phyloP scores from a whole-genome alignment of 2,329 filamentous ascomycete genomes.

The Pseudogymnoascus sp. region DNA sequence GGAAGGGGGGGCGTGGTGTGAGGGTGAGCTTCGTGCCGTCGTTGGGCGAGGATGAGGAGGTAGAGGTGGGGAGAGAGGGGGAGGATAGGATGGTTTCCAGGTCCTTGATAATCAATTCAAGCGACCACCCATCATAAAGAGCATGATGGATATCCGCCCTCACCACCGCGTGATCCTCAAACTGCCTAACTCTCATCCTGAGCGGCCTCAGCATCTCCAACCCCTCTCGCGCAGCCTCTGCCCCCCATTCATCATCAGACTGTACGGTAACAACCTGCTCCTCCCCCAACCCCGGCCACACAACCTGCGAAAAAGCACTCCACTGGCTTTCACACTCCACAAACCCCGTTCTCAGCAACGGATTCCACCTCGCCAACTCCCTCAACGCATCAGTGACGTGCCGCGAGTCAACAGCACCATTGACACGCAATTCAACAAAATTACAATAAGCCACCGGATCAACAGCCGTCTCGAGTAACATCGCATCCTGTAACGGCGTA shows the following conservation, averaged over 20 bases:
- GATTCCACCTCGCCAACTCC: constrained; percentile 46
- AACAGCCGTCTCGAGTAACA: constrained; percentile 66
- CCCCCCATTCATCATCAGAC: constrained; percentile 26
- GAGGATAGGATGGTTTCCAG: constrained; percentile 39
- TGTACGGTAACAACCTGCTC: constrained; percentile 34
- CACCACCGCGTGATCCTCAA: neutral
- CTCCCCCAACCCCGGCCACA: constrained; percentile 47
- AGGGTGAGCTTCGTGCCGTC: constrained; percentile 15
- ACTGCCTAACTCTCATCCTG: neutral
- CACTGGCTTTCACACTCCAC: constrained; percentile 36
- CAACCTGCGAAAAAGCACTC: constrained; percentile 50
- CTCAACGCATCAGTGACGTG: constrained; percentile 43
- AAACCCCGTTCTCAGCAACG: constrained; percentile 70
- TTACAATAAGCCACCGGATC: constrained; percentile 65
- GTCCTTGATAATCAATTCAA: constrained; percentile 66
- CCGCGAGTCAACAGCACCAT: constrained; percentile 23
- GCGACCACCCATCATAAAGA: constrained; percentile 89
- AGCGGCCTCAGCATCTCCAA: neutral
- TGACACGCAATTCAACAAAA: constrained; percentile 50
- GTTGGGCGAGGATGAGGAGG: constrained; percentile 37
- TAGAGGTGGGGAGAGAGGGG: constrained; percentile 32
- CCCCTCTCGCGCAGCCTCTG: constrained; percentile 19
- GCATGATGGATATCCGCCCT: constrained; percentile 66
- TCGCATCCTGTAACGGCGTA: constrained; percentile 67
- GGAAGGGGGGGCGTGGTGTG: constrained; percentile 48